Evolutionary conservation across 1,284 basidiomycete species (phyloP), one percentile per base, ranked within the genome.

Genomic region (Ganoderma sp.): DNA sequence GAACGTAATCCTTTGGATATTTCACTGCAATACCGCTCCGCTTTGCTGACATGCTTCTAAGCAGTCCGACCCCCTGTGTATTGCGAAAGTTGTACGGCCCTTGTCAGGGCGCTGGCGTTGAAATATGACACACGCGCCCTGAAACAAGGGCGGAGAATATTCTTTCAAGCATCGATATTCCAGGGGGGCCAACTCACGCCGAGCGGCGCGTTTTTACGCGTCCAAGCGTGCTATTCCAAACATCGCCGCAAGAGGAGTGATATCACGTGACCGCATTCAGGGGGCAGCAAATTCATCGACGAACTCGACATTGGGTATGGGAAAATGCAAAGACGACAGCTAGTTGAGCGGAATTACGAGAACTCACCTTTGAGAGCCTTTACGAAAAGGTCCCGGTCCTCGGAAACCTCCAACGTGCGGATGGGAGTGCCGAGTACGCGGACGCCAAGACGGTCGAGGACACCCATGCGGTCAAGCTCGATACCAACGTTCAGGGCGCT

Each of bases 401-500:
- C 98, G 22, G 96, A 96, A 61, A 99, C 91, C 79, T 99, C 97
- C 71, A 99, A 86, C 6, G 96, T 98, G 75, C 89, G 87, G 77
- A 98, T 98, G 14, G 96, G 96, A 50, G 97, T 99, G 71, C 98
- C 98, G 42, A 99, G 86, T 42, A 99, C 98, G 80, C 94, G 90
- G 69, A 99, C 91, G 69, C 97, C 97, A 50, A 99, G 86, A 69
- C 97, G 89, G 76, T 99, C 97, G 65, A 99, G 86, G 48, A 99
- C 87, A 78, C 97, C 98, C 98, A 99, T 99, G 77, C 92, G 93
- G 81, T 99, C 97, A 66, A 99, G 89, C 79, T 93, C 94, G 76
- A 99, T 97, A 76, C 98, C 98, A 73, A 99, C 98, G 79, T 99
- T 99, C 70, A 99, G 85, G 9, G 98, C 98, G 75, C 94, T 96